Evolutionary conservation across 2,329 filamentous ascomycete genomes (phyloP).

Genomic region (Colletotrichum sp.): DNA sequence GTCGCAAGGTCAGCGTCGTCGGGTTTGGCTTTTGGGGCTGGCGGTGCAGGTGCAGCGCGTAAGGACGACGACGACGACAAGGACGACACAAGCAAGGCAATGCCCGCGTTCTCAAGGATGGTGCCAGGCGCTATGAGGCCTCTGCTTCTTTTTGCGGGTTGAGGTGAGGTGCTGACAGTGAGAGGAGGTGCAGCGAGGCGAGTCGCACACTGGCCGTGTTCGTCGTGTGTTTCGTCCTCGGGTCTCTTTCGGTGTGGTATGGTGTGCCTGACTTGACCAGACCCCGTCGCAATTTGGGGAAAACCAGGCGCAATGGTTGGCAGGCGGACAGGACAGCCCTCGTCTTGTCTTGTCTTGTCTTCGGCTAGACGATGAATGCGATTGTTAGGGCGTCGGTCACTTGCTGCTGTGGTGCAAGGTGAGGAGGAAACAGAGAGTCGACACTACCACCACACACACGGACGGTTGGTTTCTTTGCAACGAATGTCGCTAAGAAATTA

Average conservation of each 20-base stretch:
- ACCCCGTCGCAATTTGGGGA: not conserved
- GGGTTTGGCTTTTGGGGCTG: conserved; percentile 2
- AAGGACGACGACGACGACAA: not conserved
- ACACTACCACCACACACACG: not conserved
- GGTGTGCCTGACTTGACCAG: not conserved
- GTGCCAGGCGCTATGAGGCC: not conserved
- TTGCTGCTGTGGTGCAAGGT: not conserved
- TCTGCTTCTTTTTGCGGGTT: not conserved
- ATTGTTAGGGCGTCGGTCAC: not conserved
- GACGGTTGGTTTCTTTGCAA: not conserved
- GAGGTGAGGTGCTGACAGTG: not conserved
- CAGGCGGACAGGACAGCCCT: not conserved
- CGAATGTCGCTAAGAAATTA: conserved; percentile 4
- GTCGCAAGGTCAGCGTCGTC: conserved; percentile 1
- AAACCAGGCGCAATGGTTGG: not conserved
- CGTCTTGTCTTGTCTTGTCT: not conserved
- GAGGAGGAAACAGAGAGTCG: not conserved
- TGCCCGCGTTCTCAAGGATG: not conserved
- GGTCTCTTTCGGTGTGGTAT: not conserved
- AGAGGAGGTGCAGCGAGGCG: not conserved
- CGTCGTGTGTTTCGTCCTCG: conserved; percentile 3
- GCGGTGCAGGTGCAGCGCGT: not conserved
- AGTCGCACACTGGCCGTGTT: conserved; percentile 13
- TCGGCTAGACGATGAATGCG: not conserved
- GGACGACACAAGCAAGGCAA: not conserved